A percentile compares a stretch with the other conserved stretches of the same genome.
Evolutionary conservation across 768 basidiomycete species (phyloP).

Genomic region (Dentipellis fragilis): DNA sequence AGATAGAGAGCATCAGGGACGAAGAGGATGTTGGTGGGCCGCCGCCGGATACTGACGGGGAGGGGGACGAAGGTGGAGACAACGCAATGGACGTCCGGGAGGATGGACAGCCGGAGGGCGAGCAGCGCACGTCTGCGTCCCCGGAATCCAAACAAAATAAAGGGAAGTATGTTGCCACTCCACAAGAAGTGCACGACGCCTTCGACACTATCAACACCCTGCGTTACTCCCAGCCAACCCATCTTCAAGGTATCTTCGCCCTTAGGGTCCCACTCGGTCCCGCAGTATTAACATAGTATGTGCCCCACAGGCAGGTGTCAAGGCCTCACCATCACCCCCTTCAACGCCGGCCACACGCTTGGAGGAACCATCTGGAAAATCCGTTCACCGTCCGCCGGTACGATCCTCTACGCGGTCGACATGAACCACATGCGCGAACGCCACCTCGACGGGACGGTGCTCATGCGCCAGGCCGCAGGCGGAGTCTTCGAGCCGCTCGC

Average conservation of each 20-base stretch:
- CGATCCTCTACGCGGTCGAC: slow-evolving; percentile 89
- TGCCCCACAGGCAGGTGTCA: slow-evolving; percentile 62
- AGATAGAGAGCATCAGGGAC: slow-evolving; percentile 70
- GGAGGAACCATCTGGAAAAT: slow-evolving; percentile 99
- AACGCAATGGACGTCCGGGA: slow-evolving; percentile 18
- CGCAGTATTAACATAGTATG: not conserved
- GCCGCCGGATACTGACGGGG: not conserved
- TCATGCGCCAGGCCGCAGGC: slow-evolving; percentile 64
- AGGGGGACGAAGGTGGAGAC: slow-evolving; percentile 15
- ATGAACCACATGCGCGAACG: slow-evolving; percentile 95
- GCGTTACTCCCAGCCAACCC: slow-evolving; percentile 91
- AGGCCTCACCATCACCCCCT: slow-evolving; percentile 89
- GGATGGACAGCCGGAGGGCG: slow-evolving; percentile 19
- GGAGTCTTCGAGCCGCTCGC: slow-evolving; percentile 80
- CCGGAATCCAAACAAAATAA: slow-evolving; percentile 22
- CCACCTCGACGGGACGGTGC: slow-evolving; percentile 88
- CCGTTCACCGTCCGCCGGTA: slow-evolving; percentile 93
- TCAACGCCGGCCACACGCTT: slow-evolving; percentile 88
- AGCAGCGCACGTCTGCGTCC: slow-evolving; percentile 9
- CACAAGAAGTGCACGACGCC: slow-evolving; percentile 82
- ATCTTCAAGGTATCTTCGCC: slow-evolving; percentile 63
- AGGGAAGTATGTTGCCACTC: slow-evolving; percentile 63
- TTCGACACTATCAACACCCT: slow-evolving; percentile 89
- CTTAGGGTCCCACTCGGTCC: not conserved
- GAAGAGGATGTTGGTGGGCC: slow-evolving; percentile 48